Conservation (phyloP, 2,329 filamentous ascomycete species). For the Paecilomyces niveus region DNA sequence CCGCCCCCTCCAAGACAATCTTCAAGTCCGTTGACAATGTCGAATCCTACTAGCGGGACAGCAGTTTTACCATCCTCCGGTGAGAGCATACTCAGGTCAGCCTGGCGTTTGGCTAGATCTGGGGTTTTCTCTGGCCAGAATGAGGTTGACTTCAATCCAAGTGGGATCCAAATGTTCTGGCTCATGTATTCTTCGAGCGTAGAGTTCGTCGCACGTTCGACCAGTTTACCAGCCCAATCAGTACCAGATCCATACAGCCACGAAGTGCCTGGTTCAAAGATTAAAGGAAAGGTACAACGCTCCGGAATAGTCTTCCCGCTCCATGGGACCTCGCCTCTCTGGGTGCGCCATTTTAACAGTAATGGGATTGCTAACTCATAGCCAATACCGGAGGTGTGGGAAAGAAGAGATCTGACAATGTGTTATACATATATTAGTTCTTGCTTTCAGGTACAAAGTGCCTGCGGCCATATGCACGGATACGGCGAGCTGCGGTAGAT, state of each 20-base stretch:
- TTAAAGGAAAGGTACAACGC: neutral
- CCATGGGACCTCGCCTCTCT: neutral
- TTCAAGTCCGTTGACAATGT: too few species aligned
- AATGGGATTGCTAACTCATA: neutral
- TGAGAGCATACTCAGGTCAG: too few species aligned
- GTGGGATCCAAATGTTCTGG: neutral
- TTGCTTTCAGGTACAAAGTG: too few species aligned
- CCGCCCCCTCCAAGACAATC: too few species aligned
- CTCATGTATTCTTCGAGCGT: neutral
- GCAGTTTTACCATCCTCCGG: too few species aligned
- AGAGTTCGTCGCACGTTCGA: neutral
- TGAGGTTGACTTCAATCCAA: neutral
- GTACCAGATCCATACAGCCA: neutral
- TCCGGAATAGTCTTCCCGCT: neutral
- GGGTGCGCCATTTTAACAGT: neutral
- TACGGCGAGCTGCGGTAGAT: too few species aligned
- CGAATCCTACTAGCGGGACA: too few species aligned
- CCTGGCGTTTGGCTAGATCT: neutral
- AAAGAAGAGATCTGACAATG: neutral
- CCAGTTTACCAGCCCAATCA: neutral
- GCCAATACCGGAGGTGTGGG: neutral
- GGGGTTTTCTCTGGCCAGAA: neutral
- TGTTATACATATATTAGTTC: too few species aligned
- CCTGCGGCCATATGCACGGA: too few species aligned
- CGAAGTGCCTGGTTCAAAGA: neutral